Evolutionary conservation across 352 stramenopile genomes (phyloP), one percentile per base, ranked within the genome.

Genomic region (Halophytophthora batemanensis): DNA sequence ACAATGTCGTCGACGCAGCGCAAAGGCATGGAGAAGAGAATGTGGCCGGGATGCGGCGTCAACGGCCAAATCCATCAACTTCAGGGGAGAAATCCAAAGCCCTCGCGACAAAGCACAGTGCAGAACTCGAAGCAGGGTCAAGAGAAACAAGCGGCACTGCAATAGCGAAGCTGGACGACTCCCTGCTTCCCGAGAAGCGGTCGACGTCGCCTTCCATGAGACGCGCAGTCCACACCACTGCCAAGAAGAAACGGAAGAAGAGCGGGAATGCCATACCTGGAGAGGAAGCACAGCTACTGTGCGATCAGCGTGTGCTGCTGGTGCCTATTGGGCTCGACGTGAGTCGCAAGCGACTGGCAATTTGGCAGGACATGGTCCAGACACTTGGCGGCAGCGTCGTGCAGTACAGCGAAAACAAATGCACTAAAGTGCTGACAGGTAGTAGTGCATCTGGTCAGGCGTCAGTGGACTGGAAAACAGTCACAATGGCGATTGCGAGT

Each of bases 321-420:
- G 66, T 86, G 13, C 69, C 82, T 0, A 56, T 84, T 11, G 79
- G 82, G 12, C 44, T 55, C 0, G 82, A 90, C 38, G 80, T 93
- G 60, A 82, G 77, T 60, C 68, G 71, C 6, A 85, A 77, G 38
- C 71, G 79, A 28, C 50, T 88, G 21, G 67, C 77, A 25, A 82
- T 93, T 43, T 86, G 81, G 63, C 56, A 70, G 22, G 61, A 80
- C 23, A 71, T 89, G 50, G 59, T 90, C 7, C 19, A 56, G 11
- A 81, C 80, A 34, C 37, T 89, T 4, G 77, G 77, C 23, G 76
- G 76, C 13, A 61, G 3, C 13, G 56, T 85, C 7, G 63, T 83
- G 13, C 33, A 68, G 8, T 21, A 15, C 0, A 25, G 55, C 8
- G 18, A 38, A 10, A 69, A 56, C 22, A 41, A 43, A 15, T 46